Conservation (phyloP, 2,329 filamentous ascomycete species). For the Cladosporium velox region DNA sequence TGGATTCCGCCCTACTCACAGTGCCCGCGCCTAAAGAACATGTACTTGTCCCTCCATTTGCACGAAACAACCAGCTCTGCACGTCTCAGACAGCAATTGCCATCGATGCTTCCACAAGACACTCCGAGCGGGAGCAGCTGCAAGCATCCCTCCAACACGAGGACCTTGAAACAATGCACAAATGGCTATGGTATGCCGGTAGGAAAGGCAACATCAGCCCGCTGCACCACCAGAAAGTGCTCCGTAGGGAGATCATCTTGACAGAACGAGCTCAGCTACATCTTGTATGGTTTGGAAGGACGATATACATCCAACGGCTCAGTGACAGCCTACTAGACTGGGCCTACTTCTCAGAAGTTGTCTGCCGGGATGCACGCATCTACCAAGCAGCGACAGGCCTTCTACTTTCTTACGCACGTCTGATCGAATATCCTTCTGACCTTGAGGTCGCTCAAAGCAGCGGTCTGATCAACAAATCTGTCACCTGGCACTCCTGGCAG, state of each 20-base stretch:
- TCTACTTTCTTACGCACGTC: not conserved
- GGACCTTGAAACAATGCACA: not conserved
- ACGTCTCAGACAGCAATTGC: too few species aligned
- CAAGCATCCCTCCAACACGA: not conserved
- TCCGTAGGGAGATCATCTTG: constrained; percentile 1
- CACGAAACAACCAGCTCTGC: too few species aligned
- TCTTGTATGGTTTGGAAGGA: not conserved
- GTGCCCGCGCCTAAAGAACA: too few species aligned
- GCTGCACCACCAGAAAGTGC: constrained; percentile 5
- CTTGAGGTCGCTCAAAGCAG: not conserved
- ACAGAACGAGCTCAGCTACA: constrained; percentile 6
- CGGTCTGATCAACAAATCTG: not conserved
- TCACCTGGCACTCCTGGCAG: not conserved
- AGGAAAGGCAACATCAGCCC: constrained; percentile 7
- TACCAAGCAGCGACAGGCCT: not conserved
- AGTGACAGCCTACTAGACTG: not conserved
- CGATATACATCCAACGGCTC: not conserved
- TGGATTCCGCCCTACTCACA: too few species aligned
- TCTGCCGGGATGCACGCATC: not conserved
- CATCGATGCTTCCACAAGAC: not conserved
- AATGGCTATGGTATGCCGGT: constrained; percentile 4
- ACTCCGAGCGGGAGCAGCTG: not conserved
- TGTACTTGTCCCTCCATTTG: too few species aligned
- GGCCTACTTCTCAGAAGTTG: not conserved
- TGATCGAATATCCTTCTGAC: not conserved